phyloP scores from a whole-genome alignment of 1,139 yeast species.

The Diutina ranongensis region DNA sequence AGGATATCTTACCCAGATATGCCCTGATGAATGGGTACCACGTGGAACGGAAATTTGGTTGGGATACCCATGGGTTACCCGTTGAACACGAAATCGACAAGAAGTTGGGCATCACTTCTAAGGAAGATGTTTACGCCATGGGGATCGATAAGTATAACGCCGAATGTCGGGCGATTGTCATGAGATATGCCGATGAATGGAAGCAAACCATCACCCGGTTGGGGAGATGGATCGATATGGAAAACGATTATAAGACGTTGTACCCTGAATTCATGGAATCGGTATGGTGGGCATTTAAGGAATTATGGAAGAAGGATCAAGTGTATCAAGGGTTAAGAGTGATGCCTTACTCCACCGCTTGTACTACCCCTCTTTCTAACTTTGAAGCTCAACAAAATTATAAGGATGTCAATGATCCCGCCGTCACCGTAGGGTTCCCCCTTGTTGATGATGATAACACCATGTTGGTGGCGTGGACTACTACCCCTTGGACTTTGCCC shows the following conservation, averaged over 20 bases:
- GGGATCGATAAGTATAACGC: slow-evolving; percentile 90
- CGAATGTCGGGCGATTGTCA: slow-evolving; percentile 93
- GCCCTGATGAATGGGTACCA: slow-evolving; percentile 96
- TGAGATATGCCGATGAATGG: slow-evolving; percentile 97
- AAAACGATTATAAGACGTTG: slow-evolving; percentile 93
- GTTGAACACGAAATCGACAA: slow-evolving; percentile 98
- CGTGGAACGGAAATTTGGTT: slow-evolving; percentile 95
- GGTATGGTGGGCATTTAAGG: slow-evolving; percentile 97
- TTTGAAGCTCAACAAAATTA: slow-evolving; percentile 98
- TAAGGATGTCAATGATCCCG: slow-evolving; percentile 95
- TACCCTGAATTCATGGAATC: slow-evolving; percentile 96
- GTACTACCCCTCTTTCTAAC: slow-evolving; percentile 91
- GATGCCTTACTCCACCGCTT: slow-evolving; percentile 98
- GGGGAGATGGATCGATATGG: slow-evolving; percentile 99
- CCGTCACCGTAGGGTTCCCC: slow-evolving; percentile 86
- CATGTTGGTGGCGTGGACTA: slow-evolving; percentile 91
- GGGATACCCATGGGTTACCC: slow-evolving; percentile 99
- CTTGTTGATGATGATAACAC: slow-evolving; percentile 71
- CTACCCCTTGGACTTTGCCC: slow-evolving; percentile 99
- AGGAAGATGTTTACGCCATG: slow-evolving; percentile 85
- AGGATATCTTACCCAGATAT: slow-evolving; percentile 94
- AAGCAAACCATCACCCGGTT: slow-evolving; percentile 80
- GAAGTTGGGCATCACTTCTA: slow-evolving; percentile 85
- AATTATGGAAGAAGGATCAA: slow-evolving; percentile 69
- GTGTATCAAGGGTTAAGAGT: slow-evolving; percentile 94